A percentile compares a stretch with the other conserved stretches of the same genome.
Evolutionary conservation across 2,329 filamentous ascomycete genomes (phyloP).

Genomic region (Aspergillus neotritici): DNA sequence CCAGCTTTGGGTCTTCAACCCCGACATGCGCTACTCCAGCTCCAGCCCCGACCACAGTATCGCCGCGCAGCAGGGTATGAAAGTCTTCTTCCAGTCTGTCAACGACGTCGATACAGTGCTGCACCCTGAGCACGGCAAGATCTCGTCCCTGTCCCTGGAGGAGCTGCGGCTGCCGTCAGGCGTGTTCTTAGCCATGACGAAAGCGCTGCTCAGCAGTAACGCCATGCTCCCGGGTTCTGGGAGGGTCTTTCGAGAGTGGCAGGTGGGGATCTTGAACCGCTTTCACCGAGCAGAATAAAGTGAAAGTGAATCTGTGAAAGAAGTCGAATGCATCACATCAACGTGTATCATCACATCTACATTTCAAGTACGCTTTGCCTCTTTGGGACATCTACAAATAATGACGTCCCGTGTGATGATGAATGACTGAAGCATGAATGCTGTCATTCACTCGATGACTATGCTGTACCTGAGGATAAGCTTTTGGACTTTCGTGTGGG

Average conservation of each 20-base stretch:
- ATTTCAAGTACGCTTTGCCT: conserved; percentile 4
- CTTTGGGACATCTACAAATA: neutral
- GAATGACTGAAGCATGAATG: too few relatives aligned
- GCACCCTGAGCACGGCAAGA: conserved; percentile 31
- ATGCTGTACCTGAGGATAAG: too few relatives aligned
- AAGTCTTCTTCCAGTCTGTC: conserved; percentile 49
- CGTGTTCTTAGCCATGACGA: conserved; percentile 35
- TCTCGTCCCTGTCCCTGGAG: conserved; percentile 43
- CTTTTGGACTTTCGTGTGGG: too few relatives aligned
- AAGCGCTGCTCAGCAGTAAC: conserved; percentile 37
- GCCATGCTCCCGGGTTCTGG: conserved; percentile 46
- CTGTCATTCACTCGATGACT: too few relatives aligned
- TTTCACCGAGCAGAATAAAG: conserved; percentile 29
- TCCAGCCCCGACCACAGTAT: conserved; percentile 28
- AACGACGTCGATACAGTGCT: conserved; percentile 31
- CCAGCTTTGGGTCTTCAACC: conserved; percentile 57
- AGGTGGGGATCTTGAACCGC: conserved; percentile 48
- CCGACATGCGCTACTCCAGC: conserved; percentile 53
- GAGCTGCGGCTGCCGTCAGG: conserved; percentile 40
- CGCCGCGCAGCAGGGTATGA: conserved; percentile 48
- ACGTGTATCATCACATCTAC: too few relatives aligned
- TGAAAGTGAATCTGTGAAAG: neutral
- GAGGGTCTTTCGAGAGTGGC: conserved; percentile 50
- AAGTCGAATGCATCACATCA: too few relatives aligned
- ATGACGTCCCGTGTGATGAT: too few relatives aligned